phyloP scores from a whole-genome alignment of 176 grass and related monocot species.

The Musa schizocarpa region DNA sequence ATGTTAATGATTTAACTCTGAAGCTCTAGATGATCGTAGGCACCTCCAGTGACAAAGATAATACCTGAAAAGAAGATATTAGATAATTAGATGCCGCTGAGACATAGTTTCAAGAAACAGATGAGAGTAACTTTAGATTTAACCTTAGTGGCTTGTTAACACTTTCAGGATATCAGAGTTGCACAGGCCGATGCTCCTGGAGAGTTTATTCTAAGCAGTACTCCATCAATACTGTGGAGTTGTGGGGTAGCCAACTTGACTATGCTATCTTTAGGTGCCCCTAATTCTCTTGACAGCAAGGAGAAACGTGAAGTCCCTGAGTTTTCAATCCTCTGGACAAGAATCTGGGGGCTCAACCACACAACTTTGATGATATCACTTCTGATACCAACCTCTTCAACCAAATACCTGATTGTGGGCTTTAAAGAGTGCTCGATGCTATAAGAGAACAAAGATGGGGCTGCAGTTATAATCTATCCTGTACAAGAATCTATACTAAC shows the following conservation, averaged over 20 bases:
- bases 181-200: conserved; percentile 85
- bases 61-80: conserved; percentile 46
- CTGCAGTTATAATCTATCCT: conserved; percentile 66
- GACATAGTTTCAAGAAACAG: neutral
- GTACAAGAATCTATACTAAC: conserved; percentile 49
- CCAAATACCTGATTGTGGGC: conserved; percentile 70
- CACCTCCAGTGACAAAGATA: conserved; percentile 82
- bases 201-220: conserved; percentile 85
- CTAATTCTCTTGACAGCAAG: conserved; percentile 81
- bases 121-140: conserved; percentile 10
- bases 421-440: conserved; percentile 79
- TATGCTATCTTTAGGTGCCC: conserved; percentile 75
- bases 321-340: conserved; percentile 71
- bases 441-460: conserved; percentile 90
- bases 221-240: conserved; percentile 93
- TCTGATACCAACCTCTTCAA: conserved; percentile 84
- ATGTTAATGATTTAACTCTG: neutral
- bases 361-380: conserved; percentile 82
- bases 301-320: conserved; percentile 74
- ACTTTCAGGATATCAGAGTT: conserved; percentile 79
- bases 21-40: neutral
- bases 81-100: conserved; percentile 18
- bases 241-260: conserved; percentile 93
- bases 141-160: conserved; percentile 88
- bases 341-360: conserved; percentile 90